phyloP scores from a whole-genome alignment of 495 filamentous ascomycete genomes.

The Apodospora peruviana region DNA sequence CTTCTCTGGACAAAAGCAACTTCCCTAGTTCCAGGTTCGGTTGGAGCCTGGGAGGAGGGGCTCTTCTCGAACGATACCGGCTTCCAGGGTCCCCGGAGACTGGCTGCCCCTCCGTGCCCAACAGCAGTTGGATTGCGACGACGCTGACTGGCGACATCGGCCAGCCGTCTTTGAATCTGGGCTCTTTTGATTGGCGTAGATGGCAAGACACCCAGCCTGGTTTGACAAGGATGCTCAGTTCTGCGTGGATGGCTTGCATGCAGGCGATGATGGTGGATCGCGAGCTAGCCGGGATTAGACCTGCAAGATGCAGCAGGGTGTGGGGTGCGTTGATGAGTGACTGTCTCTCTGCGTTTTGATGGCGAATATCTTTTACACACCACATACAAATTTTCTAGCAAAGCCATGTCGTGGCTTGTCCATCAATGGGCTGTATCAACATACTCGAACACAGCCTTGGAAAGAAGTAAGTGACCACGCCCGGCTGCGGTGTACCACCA shows the following conservation, averaged over 20 bases:
- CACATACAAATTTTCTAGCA: conserved; percentile 7
- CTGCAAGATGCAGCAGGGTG: conserved; percentile 25
- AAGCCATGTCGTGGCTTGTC: background rate
- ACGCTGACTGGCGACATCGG: conserved; percentile 26
- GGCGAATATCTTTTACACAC: conserved; percentile 22
- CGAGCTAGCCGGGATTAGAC: conserved; percentile 12
- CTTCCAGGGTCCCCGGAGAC: conserved; percentile 4
- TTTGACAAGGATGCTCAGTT: conserved; percentile 17
- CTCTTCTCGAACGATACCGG: conserved; percentile 12
- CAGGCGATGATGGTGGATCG: conserved; percentile 31
- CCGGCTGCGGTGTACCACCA: background rate
- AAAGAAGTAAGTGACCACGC: background rate
- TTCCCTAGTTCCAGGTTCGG: too few relatives aligned
- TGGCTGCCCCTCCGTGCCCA: background rate
- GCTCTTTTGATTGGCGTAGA: conserved; percentile 26
- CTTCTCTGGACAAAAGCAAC: too few relatives aligned
- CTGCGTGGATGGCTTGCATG: conserved; percentile 24
- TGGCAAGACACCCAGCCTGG: conserved; percentile 12
- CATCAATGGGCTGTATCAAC: background rate
- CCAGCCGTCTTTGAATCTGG: conserved; percentile 24
- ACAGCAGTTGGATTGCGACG: background rate
- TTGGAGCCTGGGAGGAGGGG: too few relatives aligned
- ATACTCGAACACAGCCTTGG: background rate
- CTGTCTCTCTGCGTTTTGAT: conserved; percentile 4
- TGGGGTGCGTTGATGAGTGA: conserved; percentile 28